A percentile compares a stretch with the other conserved stretches of the same genome.
These are phyloP conservation scores for Globisporangium abappressorium DNA, from an alignment of 352 stramenopile species.

Conservation along the genomic window DNA sequence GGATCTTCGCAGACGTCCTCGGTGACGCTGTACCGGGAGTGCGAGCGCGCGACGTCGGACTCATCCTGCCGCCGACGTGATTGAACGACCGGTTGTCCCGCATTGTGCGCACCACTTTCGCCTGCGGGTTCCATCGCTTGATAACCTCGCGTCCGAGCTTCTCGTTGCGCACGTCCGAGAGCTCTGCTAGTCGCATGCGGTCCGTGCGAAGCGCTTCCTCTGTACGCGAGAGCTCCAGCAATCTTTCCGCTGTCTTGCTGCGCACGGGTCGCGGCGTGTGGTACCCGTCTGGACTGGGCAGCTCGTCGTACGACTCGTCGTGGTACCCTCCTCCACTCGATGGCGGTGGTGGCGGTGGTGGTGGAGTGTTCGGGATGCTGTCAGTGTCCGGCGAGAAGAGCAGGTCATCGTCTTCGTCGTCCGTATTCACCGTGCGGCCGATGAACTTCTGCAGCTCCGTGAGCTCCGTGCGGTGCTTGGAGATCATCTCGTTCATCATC, in stretches of 20 bases:
- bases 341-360: conserved; percentile 13
- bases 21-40: conserved; percentile 30
- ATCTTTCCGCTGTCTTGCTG: conserved; percentile 37
- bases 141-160: conserved; percentile 36
- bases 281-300: conserved; percentile 24
- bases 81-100: conserved; percentile 22
- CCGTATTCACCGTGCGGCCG: conserved; percentile 15
- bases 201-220: conserved; percentile 50
- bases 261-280: conserved; percentile 33
- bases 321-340: conserved; percentile 8
- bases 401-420: conserved; percentile 22
- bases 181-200: conserved; percentile 72
- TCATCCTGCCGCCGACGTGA: conserved; percentile 26
- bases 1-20: conserved; percentile 51
- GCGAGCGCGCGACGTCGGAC: conserved; percentile 21
- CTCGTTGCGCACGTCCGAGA: conserved; percentile 67
- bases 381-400: conserved; percentile 14
- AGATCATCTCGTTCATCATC: conserved; percentile 51
- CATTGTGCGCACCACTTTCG: conserved; percentile 23
- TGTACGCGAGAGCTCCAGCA: conserved; percentile 46
- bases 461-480: conserved; percentile 49
- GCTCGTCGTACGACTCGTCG: conserved; percentile 21
- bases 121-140: conserved; percentile 41
- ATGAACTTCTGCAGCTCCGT: conserved; percentile 56
- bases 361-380: conserved; percentile 22